Percentiles rank a stretch among this genome's conserved stretches.
phyloP scores from a whole-genome alignment of 768 basidiomycete species.

The Boletus rex-veris region DNA sequence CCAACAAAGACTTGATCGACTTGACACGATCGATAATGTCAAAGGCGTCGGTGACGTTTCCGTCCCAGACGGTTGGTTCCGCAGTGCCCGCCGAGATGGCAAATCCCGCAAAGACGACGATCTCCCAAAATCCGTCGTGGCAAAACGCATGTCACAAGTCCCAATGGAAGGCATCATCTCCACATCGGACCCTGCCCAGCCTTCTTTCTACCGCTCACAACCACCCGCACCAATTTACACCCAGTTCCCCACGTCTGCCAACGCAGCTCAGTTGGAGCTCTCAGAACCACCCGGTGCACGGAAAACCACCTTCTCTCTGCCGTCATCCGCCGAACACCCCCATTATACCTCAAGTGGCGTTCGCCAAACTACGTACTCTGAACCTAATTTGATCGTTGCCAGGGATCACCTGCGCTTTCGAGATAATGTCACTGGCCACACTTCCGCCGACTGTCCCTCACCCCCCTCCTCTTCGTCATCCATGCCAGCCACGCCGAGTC shows the following conservation, averaged over 20 bases:
- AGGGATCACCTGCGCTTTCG: constrained; percentile 23
- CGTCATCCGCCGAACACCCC: constrained; percentile 27
- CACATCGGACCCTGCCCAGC: constrained; percentile 15
- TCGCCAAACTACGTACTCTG: constrained; percentile 34
- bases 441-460: constrained; percentile 26
- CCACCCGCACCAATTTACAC: constrained; percentile 22
- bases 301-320: constrained; percentile 30
- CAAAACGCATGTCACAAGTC: constrained; percentile 34
- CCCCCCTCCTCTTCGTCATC: constrained; percentile 40
- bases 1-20: constrained; percentile 66
- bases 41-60: constrained; percentile 59
- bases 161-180: constrained; percentile 30
- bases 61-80: constrained; percentile 77
- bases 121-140: constrained; percentile 48
- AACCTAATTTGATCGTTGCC: constrained; percentile 23
- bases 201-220: constrained; percentile 24
- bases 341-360: constrained; percentile 15
- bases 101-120: constrained; percentile 37
- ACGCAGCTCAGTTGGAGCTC: constrained; percentile 24
- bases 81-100: constrained; percentile 71
- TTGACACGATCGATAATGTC: constrained; percentile 70
- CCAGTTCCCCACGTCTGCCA: constrained; percentile 34
- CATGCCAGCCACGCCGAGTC: constrained; percentile 36
- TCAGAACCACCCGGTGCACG: constrained; percentile 20
- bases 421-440: constrained; percentile 18